Conservation (phyloP, 495 filamentous ascomycete species). For the Chaetomium cochliodes region DNA sequence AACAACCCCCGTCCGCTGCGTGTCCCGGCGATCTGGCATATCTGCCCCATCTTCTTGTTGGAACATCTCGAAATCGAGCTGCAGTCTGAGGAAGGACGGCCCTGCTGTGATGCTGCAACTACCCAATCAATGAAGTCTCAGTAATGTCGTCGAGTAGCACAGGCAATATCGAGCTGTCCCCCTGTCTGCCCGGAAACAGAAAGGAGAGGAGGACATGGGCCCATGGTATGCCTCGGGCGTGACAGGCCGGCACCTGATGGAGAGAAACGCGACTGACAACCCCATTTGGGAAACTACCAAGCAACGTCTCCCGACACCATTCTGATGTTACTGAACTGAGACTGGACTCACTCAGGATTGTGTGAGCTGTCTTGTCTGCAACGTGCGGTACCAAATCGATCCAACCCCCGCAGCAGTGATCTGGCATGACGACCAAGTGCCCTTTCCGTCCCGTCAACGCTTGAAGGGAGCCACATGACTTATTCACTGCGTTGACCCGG, state of each 20-base stretch:
- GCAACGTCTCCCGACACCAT: not conserved
- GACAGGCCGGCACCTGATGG: slow-evolving; percentile 3
- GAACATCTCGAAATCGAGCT: slow-evolving; percentile 26
- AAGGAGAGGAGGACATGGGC: slow-evolving; percentile 4
- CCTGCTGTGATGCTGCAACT: slow-evolving; percentile 32
- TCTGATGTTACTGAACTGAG: not conserved
- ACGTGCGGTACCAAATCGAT: not conserved
- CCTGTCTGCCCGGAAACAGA: not conserved
- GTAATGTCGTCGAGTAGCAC: slow-evolving; percentile 26
- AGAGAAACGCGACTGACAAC: not conserved
- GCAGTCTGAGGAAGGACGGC: slow-evolving; percentile 27
- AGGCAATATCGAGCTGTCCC: slow-evolving; percentile 32
- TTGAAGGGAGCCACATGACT: not conserved
- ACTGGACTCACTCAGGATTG: not conserved
- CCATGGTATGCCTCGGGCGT: not conserved
- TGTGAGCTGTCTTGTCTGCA: not conserved
- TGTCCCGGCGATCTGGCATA: slow-evolving; percentile 14
- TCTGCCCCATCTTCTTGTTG: slow-evolving; percentile 13
- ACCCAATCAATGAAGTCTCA: slow-evolving; percentile 31
- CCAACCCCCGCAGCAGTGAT: not conserved
- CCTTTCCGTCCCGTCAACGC: slow-evolving; percentile 3
- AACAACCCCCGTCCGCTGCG: not conserved
- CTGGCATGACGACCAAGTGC: not conserved
- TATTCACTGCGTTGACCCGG: not conserved
- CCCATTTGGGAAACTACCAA: not conserved